Evolutionary conservation across 164 flowering plant species (phyloP).

Genomic region (Vitis rotundifolia): DNA sequence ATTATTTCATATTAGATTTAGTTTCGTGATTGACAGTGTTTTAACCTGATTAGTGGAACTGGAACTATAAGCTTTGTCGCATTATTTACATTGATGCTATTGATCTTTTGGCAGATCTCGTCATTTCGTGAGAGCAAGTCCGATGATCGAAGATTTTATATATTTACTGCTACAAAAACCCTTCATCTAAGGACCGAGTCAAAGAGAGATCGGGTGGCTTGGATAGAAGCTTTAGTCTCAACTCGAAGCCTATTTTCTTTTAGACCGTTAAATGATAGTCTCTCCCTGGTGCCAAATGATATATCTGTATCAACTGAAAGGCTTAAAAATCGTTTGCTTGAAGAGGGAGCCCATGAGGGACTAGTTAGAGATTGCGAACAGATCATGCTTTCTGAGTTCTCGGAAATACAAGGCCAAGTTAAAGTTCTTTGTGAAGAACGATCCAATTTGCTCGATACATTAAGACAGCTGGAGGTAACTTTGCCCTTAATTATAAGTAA

Average conservation of each 20-base stretch:
- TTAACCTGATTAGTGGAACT: too few species aligned
- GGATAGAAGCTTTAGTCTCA: constrained; percentile 80
- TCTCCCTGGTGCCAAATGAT: constrained; percentile 43
- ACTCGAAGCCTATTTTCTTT: constrained; percentile 45
- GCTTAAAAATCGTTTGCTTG: constrained; percentile 62
- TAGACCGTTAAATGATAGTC: constrained; percentile 44
- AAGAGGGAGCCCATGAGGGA: constrained; percentile 57
- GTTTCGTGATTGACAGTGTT: too few species aligned
- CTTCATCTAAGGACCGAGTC: constrained; percentile 81
- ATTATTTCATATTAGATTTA: too few species aligned
- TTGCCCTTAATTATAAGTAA: not conserved
- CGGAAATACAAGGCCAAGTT: constrained; percentile 64
- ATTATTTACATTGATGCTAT: not conserved
- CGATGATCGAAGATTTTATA: constrained; percentile 75
- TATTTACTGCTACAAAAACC: constrained; percentile 91
- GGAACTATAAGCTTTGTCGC: not conserved
- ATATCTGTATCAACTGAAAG: constrained; percentile 67
- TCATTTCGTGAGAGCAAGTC: constrained; percentile 91
- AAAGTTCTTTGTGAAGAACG: constrained; percentile 66
- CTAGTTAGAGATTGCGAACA: constrained; percentile 83
- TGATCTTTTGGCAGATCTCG: constrained; percentile 45
- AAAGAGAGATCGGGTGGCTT: constrained; percentile 68
- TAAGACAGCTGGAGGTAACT: constrained; percentile 79
- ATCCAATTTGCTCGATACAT: constrained; percentile 63
- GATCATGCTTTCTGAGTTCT: constrained; percentile 82